Evolutionary conservation across 2,329 filamentous ascomycete species (phyloP), one percentile per base, ranked within the genome.

Genomic region (Nannizziopsis barbatae): DNA sequence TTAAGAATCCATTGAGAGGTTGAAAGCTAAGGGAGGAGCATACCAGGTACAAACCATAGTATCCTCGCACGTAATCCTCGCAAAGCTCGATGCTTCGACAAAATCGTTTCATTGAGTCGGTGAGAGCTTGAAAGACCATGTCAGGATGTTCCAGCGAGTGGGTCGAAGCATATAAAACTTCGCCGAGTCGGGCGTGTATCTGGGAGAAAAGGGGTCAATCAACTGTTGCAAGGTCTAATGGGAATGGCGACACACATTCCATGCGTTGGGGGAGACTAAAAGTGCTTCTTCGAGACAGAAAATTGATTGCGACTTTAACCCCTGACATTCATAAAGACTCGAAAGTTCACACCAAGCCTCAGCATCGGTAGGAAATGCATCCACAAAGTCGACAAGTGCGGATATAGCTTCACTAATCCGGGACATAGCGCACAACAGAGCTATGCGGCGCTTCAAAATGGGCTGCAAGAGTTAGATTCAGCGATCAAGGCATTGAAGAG

Each of bases 331-430:
- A 66, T 98, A 96, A 52, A 95, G 69, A 62, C 95, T 87, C 46
- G 86, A 80, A 56, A 96, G 73, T 69, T 98, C 92, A 45, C 86
- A 79, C 92, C 92, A 98, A 8, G 85, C 82, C 70, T 98, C 92
- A 5, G 83, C 81, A 69, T 98, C 92, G 1, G 86, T 95, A 1
- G 92, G 89, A 47, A 82, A 84, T 52, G 83, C 81, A 61, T 93
- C 84, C 41, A 98, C 71, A 22, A 96, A 74, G 49, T 81, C 75
- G 53, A 81, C 80, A 50, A 96, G 69, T 22, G 83, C 80, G 30
- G 78, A 70, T 39, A 89, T 84, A 1, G 92, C 86, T 54, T 95
- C 87, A 1, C 76, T 60, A 1, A 72, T 71, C 58, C 79, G 80
- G 27, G 80, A 81, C 65, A 93, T 74, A 22, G 83, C 84, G 57